Base-by-base conservation (phyloP, 768 basidiomycete genomes). In the Mycena belliarum region DNA sequence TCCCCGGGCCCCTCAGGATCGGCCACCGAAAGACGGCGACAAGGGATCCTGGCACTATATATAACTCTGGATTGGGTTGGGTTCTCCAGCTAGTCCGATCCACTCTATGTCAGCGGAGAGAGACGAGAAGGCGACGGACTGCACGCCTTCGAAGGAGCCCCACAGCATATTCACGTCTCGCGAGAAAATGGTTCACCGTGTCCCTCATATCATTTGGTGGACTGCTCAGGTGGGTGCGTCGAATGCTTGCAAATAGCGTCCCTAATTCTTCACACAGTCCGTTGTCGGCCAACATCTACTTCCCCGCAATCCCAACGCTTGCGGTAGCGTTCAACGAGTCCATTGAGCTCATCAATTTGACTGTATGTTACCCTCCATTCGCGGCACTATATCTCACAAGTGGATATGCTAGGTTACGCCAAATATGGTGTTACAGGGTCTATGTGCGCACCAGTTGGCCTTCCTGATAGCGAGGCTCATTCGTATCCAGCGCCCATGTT, bases 281-380 rank as follows among this genome's bases (percentile, higher is more conserved):
- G 0, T 71, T 92, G 11, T 89, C 89, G 1, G 79, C 88, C 6
- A 91, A 85, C 56, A 87, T 92, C 54, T 93, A 91, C 66, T 83
- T 91, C 49, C 90, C 91, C 5, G 89, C 87, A 9, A 87, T 95
- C 41, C 92, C 91, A 1, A 77, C 82, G 1, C 70, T 94, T 26
- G 79, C 85, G 1, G 63, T 57, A 15, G 87, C 74, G 1, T 91
- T 95, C 65, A 66, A 86, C 65, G 83, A 85, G 59, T 83, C 86
- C 1, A 80, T 79, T 12, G 88, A 91, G 63, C 75, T 85, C 15
- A 91, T 93, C 41, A 93, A 92, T 66, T 68, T 93, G 44, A 90
- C 91, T 15, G 33, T 35, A 35, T 7, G 12, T 15, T 15, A 10
- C 20, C 33, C 16, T 4, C 7, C 7, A 4, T 15, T 15, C n/a